A percentile compares a stretch with the other conserved stretches of the same genome.
Evolutionary conservation across 2,329 filamentous ascomycete genomes (phyloP).

Genomic region (Hypoxylon sp.): DNA sequence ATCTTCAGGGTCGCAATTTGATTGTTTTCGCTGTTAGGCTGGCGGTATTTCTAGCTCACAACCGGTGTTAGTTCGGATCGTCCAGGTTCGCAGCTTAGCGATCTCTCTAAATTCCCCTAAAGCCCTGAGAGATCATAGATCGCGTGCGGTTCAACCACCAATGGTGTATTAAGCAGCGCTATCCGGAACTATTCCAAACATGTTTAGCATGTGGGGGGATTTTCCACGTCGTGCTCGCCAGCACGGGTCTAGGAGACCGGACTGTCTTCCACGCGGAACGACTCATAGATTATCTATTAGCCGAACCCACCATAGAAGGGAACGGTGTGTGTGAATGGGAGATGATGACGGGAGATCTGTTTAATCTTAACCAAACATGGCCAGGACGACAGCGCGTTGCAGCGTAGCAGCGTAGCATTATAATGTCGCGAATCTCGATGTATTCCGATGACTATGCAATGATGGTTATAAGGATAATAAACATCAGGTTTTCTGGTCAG

Average conservation of each 20-base stretch:
- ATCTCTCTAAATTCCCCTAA: background rate
- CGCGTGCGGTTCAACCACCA: slow-evolving; percentile 2
- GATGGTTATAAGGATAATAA: slow-evolving; percentile 6
- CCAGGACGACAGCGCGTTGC: slow-evolving; percentile 1
- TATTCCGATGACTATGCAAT: background rate
- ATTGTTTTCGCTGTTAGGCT: background rate
- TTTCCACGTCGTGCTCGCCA: slow-evolving; percentile 20
- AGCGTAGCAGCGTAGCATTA: slow-evolving; percentile 16
- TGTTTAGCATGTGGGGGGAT: slow-evolving; percentile 13
- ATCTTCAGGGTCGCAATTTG: too few species aligned
- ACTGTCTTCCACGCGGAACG: slow-evolving; percentile 1
- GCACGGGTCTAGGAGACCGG: slow-evolving; percentile 12
- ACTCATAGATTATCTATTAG: slow-evolving; percentile 4
- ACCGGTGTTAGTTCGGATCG: slow-evolving; percentile 6
- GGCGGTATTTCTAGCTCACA: slow-evolving; percentile 1
- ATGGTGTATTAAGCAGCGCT: slow-evolving; percentile 8
- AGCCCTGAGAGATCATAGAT: slow-evolving; percentile 11
- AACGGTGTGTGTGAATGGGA: background rate
- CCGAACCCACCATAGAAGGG: slow-evolving; percentile 7
- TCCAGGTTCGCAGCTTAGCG: slow-evolving; percentile 9
- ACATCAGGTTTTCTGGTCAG: background rate
- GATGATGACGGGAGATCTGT: slow-evolving; percentile 10
- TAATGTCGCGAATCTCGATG: slow-evolving; percentile 21
- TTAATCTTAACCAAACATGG: slow-evolving; percentile 1
- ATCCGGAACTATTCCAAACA: slow-evolving; percentile 3